Base-by-base conservation (phyloP, 805 yeast species). In the Metschnikowia baotianmanensis region DNA sequence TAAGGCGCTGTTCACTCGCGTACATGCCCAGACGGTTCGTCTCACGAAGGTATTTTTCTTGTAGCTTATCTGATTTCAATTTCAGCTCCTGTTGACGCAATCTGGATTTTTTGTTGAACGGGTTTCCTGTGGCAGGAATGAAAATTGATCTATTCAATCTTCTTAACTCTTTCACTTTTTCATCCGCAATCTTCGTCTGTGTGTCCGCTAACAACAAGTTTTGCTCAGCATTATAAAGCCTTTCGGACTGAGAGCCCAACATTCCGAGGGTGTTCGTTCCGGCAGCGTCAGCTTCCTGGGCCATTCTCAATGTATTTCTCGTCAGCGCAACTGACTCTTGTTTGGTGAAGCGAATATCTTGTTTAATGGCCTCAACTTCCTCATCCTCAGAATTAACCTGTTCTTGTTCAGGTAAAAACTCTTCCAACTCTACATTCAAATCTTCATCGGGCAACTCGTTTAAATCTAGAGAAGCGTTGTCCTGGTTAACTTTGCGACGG, bases 231-330 rank as follows among this genome's bases (percentile, higher is more conserved):
- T 78, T 80, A 60, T 83, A 86, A 48, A 93, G 69, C 35, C 87
- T 73, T 58, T 89, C 96, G 42, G 93, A 81, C 62, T 93, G 98
- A n/a, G 90, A 78, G 19, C 99, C 99, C 35, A 93, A 73, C 79
- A 87, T 79, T 21, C 96, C 97, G 47, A 91, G 64, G 0, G 97
- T 84, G 58, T 91, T 90, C 15, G 69, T 61, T 12, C 67, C 74
- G 11, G 68, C 60, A 4, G 72, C 72, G 41, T 69, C 74, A 9
- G 75, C 74, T 50, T 69, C 73, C 46, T 69, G 71, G 3, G 74
- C 75, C 74, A 69, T 69, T 43, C 69, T 54, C 45, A 93, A 65
- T 1, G 95, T 89, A 54, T 88, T 88, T 56, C 95, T 77, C 0
- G 97, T 85, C 28, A 90, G 80, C 12, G 86, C 82, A 9, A 89